Base-by-base conservation (phyloP, 2,329 filamentous ascomycete genomes). In the Furcasterigmium sp. region DNA sequence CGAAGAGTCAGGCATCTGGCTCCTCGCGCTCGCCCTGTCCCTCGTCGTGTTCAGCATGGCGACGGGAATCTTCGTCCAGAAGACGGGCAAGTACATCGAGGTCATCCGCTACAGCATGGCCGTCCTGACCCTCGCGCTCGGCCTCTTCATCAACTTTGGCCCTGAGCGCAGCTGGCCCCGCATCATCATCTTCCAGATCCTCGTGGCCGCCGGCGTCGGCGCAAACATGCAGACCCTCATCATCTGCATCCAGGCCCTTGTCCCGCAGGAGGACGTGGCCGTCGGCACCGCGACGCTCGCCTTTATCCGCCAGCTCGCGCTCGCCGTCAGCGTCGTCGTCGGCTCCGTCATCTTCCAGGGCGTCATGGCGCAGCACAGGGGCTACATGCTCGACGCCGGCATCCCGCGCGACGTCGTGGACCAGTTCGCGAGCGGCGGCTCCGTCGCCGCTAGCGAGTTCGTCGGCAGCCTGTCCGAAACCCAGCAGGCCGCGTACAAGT, bases 161-260 rank as follows among this genome's bases (percentile, higher is more conserved):
- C 58, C 76, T 8, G 65, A 68, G 4, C 56, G 67, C 18, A 67
- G 73, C 55, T 69, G 71, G 61, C 43, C 56, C 45, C 71, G 69
- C 53, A 60, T 78, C 34, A 52, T 76, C 51, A 45, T 75, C 34
- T 84, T 70, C 53, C 78, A 84, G 58, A 61, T 84, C 37, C 64
- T 84, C 21, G 70, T 68, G 4, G 80, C 80, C n/a, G 54, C 78
- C 5, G 81, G 81, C 18, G 70, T 80, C 6, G 81, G 81, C 0
- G 74, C 79, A 28, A 78, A 80, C 55, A 81, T 84, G 57, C 79
- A 84, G 56, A 62, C 76, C 0, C 80, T 79, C 0, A 65, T 85
- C 17, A 73, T 85, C 28, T 76, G 78, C 0, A 70, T 87, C 6
- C 84, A 88, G 53, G 72, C 76, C 3, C 75, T 73, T 10, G 77